These are phyloP conservation scores for Ophiostoma ulmi DNA, from an alignment of 2,329 filamentous ascomycete genomes.

Conservation along the genomic window DNA sequence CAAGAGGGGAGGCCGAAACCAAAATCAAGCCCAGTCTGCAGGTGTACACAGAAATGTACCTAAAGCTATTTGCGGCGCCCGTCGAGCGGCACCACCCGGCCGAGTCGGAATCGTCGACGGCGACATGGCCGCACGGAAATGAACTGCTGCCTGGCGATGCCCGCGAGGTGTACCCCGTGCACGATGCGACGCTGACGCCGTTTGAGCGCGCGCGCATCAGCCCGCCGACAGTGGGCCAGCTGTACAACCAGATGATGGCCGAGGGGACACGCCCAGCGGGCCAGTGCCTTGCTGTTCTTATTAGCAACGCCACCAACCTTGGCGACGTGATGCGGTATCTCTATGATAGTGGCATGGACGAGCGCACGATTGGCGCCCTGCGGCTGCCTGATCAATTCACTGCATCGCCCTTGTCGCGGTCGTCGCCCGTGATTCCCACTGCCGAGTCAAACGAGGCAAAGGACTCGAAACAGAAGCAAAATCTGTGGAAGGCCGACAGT, in stretches of 20 bases:
- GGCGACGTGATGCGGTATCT: constrained; percentile 48
- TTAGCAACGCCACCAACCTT: constrained; percentile 48
- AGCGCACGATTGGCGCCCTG: constrained; percentile 20
- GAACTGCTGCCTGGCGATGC: constrained; percentile 54
- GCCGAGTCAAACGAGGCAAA: neutral
- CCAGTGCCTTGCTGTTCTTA: constrained; percentile 50
- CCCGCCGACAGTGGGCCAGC: constrained; percentile 53
- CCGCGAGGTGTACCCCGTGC: constrained; percentile 49
- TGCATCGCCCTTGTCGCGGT: neutral
- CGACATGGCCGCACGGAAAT: constrained; percentile 9
- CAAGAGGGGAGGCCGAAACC: neutral
- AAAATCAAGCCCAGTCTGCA: constrained; percentile 35
- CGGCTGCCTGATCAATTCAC: constrained; percentile 12
- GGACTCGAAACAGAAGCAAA: neutral
- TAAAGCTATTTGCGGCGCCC: constrained; percentile 46
- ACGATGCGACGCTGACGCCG: constrained; percentile 56
- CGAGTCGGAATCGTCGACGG: constrained; percentile 4
- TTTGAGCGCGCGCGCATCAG: constrained; percentile 58
- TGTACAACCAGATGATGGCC: constrained; percentile 56
- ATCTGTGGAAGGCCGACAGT: neutral
- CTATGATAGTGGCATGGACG: constrained; percentile 38
- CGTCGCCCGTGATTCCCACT: constrained; percentile 18
- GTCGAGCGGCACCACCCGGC: constrained; percentile 27
- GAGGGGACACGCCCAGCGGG: constrained; percentile 46
- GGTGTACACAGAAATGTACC: constrained; percentile 57